Percentiles rank a stretch among this genome's conserved stretches.
Conservation (phyloP, 208 protist species). For the Polymyxa betae region DNA sequence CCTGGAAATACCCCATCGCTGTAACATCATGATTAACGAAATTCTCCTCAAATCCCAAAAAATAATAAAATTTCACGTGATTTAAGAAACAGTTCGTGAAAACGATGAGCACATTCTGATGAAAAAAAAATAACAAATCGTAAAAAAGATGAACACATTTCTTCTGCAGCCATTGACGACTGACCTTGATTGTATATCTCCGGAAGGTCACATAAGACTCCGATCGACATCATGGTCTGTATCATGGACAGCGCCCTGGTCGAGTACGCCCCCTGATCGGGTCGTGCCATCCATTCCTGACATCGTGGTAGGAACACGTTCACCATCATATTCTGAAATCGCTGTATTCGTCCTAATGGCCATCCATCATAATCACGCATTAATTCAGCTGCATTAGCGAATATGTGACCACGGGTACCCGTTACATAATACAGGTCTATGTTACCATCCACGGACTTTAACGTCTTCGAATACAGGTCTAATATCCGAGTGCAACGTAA, state of each 20-base stretch:
- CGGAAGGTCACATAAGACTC: background rate
- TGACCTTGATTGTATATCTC: background rate
- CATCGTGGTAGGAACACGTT: background rate
- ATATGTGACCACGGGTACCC: background rate
- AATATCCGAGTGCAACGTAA: background rate
- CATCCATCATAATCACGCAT: background rate
- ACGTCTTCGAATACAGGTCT: background rate
- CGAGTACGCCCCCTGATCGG: background rate
- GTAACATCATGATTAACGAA: too few relatives aligned
- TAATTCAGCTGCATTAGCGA: background rate
- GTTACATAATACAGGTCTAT: background rate
- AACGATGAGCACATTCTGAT: too few relatives aligned
- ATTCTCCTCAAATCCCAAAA: too few relatives aligned
- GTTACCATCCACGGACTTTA: background rate
- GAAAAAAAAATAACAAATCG: background rate
- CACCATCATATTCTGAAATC: conserved; percentile 14
- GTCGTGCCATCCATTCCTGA: background rate
- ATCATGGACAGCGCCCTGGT: background rate
- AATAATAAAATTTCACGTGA: too few relatives aligned
- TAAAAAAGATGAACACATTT: background rate
- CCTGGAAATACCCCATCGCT: too few relatives aligned
- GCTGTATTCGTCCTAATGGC: background rate
- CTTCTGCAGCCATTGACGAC: background rate
- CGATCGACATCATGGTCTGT: background rate
- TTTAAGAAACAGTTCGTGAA: too few relatives aligned